phyloP scores from a whole-genome alignment of 202 grass and related monocot genomes.

The Schoenoplectus triqueter region DNA sequence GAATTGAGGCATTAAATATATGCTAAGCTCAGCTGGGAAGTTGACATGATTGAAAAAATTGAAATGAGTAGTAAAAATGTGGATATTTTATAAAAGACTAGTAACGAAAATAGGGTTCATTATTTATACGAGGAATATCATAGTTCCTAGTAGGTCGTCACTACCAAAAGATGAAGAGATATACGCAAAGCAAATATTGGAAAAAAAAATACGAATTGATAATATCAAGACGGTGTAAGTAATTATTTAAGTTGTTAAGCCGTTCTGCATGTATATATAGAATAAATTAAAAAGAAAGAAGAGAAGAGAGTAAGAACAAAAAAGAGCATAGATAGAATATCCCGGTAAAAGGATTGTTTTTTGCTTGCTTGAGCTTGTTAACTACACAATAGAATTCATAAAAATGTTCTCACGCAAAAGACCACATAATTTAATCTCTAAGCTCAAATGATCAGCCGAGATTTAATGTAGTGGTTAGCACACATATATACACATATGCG shows the following conservation, averaged over 20 bases:
- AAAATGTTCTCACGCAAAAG: constrained; percentile 13
- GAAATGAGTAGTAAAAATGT: neutral
- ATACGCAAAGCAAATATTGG: neutral
- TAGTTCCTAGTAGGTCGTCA: constrained; percentile 21
- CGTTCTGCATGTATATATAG: neutral
- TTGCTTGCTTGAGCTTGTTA: constrained; percentile 20
- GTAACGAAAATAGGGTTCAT: neutral
- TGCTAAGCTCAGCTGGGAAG: neutral
- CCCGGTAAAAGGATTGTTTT: neutral
- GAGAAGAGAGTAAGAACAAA: neutral
- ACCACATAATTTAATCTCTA: neutral
- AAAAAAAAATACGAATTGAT: neutral
- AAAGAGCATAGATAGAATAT: neutral
- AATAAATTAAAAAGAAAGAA: neutral
- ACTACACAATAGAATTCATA: constrained; percentile 7
- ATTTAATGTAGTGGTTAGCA: constrained; percentile 10
- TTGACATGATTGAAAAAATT: neutral
- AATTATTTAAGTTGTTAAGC: constrained; percentile 26
- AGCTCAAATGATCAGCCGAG: constrained; percentile 3
- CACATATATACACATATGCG: neutral
- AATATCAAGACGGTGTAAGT: neutral
- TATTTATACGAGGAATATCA: constrained; percentile 19
- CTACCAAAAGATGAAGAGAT: neutral
- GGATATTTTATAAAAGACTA: constrained; percentile 4
- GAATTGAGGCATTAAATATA: neutral